These are phyloP conservation scores for Leucocoprinus sp. DNA, from an alignment of 768 basidiomycete species.

Conservation along the genomic window DNA sequence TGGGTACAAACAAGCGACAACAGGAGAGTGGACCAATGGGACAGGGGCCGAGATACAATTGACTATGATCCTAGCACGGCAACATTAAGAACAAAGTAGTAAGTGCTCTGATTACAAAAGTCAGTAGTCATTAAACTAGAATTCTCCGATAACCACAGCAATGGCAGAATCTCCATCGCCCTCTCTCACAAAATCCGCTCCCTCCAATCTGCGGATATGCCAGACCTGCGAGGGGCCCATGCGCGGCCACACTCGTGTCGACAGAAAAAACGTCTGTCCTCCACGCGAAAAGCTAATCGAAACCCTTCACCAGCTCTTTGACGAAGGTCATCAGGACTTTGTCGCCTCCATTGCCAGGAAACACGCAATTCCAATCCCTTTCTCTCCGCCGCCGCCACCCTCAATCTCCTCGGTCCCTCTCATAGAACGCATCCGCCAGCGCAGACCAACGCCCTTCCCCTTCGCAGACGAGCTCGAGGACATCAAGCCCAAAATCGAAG, in stretches of 20 bases:
- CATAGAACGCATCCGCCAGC: not conserved
- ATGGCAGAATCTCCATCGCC: no score
- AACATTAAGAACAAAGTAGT: no score
- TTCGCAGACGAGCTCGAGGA: not conserved
- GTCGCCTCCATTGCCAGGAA: not conserved
- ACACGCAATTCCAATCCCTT: not conserved
- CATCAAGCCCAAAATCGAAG: not conserved
- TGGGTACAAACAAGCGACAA: no score
- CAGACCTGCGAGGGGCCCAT: constrained; percentile 1
- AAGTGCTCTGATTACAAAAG: no score
- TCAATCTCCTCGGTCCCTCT: not conserved
- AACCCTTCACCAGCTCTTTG: constrained; percentile 5
- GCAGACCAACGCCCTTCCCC: not conserved
- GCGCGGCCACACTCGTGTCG: constrained; percentile 4
- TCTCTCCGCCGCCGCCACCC: not conserved
- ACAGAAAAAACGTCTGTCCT: constrained; percentile 6
- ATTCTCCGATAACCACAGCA: no score
- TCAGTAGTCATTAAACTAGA: no score
- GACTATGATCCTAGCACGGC: no score
- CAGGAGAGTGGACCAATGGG: no score
- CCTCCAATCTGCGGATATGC: not conserved
- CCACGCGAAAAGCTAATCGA: constrained; percentile 1
- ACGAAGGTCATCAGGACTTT: constrained; percentile 8
- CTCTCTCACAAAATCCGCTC: no score
- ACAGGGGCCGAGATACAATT: no score